Evolutionary conservation across 257 asterid species (phyloP).

Genomic region (Gentiana macrophylla): DNA sequence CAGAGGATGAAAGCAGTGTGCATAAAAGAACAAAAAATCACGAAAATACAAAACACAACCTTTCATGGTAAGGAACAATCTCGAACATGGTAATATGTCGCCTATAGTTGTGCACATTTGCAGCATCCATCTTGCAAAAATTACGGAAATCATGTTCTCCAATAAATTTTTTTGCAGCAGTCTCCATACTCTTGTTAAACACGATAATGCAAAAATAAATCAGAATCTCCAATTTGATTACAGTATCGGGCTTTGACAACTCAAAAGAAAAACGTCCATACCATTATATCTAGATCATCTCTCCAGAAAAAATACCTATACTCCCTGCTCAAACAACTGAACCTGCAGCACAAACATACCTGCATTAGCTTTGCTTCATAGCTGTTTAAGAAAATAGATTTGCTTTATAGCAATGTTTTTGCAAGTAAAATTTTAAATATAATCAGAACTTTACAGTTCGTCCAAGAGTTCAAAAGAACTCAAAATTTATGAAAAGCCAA

Average conservation of each 20-base stretch:
- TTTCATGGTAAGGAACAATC: constrained; percentile 56
- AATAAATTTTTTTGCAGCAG: constrained; percentile 64
- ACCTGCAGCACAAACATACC: constrained; percentile 34
- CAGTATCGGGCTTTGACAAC: neutral
- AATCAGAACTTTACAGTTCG: too few species aligned
- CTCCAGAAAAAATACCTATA: constrained; percentile 95
- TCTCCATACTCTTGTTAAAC: constrained; percentile 64
- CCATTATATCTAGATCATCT: constrained; percentile 56
- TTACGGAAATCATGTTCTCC: constrained; percentile 97
- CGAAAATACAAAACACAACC: constrained; percentile 24
- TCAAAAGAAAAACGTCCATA: constrained; percentile 17
- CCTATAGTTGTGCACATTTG: constrained; percentile 72
- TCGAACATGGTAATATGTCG: constrained; percentile 55
- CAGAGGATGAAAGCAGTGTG: neutral
- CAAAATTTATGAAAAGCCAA: too few species aligned
- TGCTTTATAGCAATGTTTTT: too few species aligned
- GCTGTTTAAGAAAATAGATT: too few species aligned
- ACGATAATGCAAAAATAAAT: constrained; percentile 10
- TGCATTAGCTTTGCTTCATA: too few species aligned
- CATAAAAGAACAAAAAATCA: neutral
- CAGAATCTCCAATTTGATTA: constrained; percentile 5
- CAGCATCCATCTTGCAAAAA: constrained; percentile 98
- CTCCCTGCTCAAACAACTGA: constrained; percentile 83
- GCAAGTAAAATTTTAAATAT: too few species aligned
- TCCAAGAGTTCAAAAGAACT: too few species aligned